phyloP scores from a whole-genome alignment of 257 asterid species.

The Solanum chmielewskii region DNA sequence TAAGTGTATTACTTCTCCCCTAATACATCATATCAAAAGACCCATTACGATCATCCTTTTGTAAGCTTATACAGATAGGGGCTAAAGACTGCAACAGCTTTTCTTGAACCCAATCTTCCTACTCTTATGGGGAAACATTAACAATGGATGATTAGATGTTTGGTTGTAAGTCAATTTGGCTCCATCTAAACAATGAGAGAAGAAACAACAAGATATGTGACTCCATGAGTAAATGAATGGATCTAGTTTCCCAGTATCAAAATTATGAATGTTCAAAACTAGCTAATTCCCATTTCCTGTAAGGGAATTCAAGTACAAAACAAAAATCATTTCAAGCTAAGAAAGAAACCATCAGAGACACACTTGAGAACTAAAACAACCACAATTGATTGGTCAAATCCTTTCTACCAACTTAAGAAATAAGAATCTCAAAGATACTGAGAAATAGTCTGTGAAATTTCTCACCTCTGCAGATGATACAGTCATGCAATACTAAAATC shows the following conservation, averaged over 20 bases:
- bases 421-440: background rate
- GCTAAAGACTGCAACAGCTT: background rate
- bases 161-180: background rate
- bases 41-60: too few species aligned
- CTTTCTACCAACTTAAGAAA: background rate
- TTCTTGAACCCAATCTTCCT: background rate
- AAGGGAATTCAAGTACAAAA: background rate
- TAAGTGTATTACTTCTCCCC: too few species aligned
- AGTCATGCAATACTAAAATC: background rate
- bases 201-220: too few species aligned
- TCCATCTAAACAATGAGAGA: too few species aligned
- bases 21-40: too few species aligned
- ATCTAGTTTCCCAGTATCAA: too few species aligned
- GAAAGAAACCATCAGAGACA: background rate
- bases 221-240: too few species aligned
- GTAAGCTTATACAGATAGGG: too few species aligned
- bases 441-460: background rate
- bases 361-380: background rate
- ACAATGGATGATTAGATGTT: background rate
- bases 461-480: background rate
- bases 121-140: background rate
- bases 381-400: background rate
- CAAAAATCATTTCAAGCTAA: background rate
- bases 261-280: too few species aligned
- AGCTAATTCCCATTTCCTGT: too few species aligned